A percentile compares a stretch with the other conserved stretches of the same genome.
phyloP scores from a whole-genome alignment of 2,329 filamentous ascomycete genomes.

The Cytospora paraplurivora region DNA sequence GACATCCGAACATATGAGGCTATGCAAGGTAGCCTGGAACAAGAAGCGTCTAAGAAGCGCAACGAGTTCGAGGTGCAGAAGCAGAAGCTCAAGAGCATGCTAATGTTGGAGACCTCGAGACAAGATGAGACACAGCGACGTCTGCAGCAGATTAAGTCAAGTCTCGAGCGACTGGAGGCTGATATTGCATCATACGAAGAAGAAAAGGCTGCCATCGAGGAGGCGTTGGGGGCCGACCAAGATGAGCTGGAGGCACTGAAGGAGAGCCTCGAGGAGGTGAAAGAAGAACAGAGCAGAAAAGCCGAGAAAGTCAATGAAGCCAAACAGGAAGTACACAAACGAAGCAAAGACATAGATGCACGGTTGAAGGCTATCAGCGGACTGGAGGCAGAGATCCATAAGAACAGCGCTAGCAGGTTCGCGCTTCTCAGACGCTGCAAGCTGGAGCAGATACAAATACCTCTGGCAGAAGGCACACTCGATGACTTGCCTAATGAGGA shows the following conservation, averaged over 20 bases:
- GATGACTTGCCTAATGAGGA: slow-evolving; percentile 89
- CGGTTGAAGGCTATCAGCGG: slow-evolving; percentile 72
- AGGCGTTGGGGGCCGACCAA: slow-evolving; percentile 69
- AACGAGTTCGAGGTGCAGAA: slow-evolving; percentile 85
- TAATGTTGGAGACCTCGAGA: slow-evolving; percentile 59
- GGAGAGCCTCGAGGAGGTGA: slow-evolving; percentile 70
- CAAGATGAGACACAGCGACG: slow-evolving; percentile 65
- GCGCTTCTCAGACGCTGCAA: slow-evolving; percentile 84
- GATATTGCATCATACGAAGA: slow-evolving; percentile 70
- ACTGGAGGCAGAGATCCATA: slow-evolving; percentile 84
- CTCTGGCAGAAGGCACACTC: slow-evolving; percentile 74
- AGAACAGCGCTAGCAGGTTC: slow-evolving; percentile 81
- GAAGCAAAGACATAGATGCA: slow-evolving; percentile 78
- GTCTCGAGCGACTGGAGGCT: slow-evolving; percentile 65
- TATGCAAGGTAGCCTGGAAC: slow-evolving; percentile 88
- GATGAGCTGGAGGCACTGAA: slow-evolving; percentile 77
- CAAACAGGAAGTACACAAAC: slow-evolving; percentile 78
- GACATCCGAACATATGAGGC: slow-evolving; percentile 93
- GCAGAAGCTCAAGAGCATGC: slow-evolving; percentile 66
- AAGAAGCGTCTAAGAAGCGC: slow-evolving; percentile 85
- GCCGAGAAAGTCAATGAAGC: slow-evolving; percentile 77
- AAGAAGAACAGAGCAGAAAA: slow-evolving; percentile 67
- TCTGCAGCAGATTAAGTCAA: slow-evolving; percentile 67
- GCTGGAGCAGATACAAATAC: slow-evolving; percentile 88
- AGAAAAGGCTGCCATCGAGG: slow-evolving; percentile 75